Base-by-base conservation (phyloP, 208 protist species). In the Acanthamoeba culbertsoni region DNA sequence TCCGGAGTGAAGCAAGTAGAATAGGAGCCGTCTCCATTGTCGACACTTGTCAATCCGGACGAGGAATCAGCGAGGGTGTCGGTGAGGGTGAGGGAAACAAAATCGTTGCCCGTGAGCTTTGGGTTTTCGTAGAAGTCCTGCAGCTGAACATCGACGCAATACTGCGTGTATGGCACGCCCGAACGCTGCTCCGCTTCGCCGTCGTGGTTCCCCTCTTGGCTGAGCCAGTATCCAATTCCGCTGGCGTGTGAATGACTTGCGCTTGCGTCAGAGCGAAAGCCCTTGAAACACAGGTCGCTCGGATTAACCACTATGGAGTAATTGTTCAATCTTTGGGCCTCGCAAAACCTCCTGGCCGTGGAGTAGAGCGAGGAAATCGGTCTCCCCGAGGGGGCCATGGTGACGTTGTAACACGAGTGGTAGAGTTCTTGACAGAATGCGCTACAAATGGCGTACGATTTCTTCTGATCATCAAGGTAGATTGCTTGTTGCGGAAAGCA, bases 41-140 rank as follows among this genome's bases (percentile, higher is more conserved):
- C 89, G 10, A 93, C 89, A 10, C 37, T 18, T 42, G 71, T 31
- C 26, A 46, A 0, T 23, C 23, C 18, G 4, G 45, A 4, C 18
- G 10, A 12, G 5, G 26, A 2, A 0, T 4, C 43, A 45, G 73
- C 8, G 5, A 5, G 28, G 33, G 6, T 26, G 16, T 40, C 43
- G 5, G 20, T 33, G n/a, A 84, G 10, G 28, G 43, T 37, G 43
- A 84, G 10, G n/a, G 40, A 18, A 1, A 93, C 65, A 2, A 42
- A n/a, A 55, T 93, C 89, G 28, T 63, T 63, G 20, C 89, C 89
- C 10, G 59, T 1, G 14, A 18, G 46, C 45, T 82, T 93, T 16
- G 59, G 63, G 89, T 93, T 93, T 35, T 82, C 63, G 46, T 68
- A 93, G 45, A 82, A 45, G 63, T 93, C 89, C 53, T 57, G 31